Percentiles rank a stretch among this genome's conserved stretches.
phyloP scores from a whole-genome alignment of 768 basidiomycete species.

The Gloeopeniophorella convolvens region DNA sequence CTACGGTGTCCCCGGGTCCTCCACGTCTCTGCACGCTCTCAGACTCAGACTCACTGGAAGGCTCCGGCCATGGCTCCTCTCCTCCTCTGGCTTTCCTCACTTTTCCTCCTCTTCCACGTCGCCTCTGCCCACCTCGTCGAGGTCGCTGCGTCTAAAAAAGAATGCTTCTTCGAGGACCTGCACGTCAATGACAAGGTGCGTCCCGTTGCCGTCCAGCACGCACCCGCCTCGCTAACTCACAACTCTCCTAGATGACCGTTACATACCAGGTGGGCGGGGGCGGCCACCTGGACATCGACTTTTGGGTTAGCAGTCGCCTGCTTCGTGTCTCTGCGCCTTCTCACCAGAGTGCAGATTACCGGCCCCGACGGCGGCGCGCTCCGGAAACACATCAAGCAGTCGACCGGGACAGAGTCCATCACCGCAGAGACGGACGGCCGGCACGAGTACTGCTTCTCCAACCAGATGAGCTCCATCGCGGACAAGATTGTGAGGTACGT shows the following conservation, averaged over 20 bases:
- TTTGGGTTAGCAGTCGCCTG: conserved; percentile 57
- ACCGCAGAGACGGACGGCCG: conserved; percentile 85
- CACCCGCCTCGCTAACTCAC: not conserved
- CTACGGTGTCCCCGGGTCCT: not conserved
- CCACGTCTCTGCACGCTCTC: too few species aligned
- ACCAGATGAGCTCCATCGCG: conserved; percentile 95
- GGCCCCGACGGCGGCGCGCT: conserved; percentile 67
- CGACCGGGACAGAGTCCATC: conserved; percentile 83
- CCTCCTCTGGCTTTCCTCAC: conserved; percentile 37
- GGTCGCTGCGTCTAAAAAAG: conserved; percentile 73
- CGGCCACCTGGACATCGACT: conserved; percentile 95
- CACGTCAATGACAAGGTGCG: conserved; percentile 83
- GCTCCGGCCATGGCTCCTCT: conserved; percentile 34
- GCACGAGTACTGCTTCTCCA: conserved; percentile 96
- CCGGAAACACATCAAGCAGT: conserved; percentile 76
- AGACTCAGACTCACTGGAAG: not conserved
- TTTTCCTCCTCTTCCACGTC: conserved; percentile 29
- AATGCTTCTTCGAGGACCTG: conserved; percentile 95
- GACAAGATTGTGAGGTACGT: conserved; percentile 90
- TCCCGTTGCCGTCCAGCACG: not conserved
- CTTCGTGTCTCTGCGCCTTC: not conserved
- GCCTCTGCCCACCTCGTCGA: conserved; percentile 64
- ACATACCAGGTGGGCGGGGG: conserved; percentile 99
- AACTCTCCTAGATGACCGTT: conserved; percentile 78
- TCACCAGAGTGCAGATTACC: conserved; percentile 49